A percentile compares a stretch with the other conserved stretches of the same genome.
phyloP scores from a whole-genome alignment of 441 rosid genomes.

The Jatropha podagrica region DNA sequence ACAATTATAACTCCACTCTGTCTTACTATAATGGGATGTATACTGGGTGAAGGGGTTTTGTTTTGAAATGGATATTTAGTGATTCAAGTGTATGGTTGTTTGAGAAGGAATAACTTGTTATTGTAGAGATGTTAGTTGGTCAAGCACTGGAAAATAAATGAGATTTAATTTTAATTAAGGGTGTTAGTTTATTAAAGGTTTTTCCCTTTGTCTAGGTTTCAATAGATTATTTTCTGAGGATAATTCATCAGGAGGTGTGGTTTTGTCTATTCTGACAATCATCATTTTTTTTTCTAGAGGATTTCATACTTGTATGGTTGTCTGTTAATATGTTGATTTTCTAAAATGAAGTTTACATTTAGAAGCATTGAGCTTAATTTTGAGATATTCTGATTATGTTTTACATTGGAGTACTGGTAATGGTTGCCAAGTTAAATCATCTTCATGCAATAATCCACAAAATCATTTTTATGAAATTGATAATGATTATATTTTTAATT shows the following conservation, averaged over 20 bases:
- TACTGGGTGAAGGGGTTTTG: not conserved
- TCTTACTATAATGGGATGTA: not conserved
- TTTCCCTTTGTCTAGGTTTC: not conserved
- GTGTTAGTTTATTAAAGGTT: not conserved
- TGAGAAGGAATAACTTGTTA: no score
- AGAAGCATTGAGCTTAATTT: not conserved
- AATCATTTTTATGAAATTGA: not conserved
- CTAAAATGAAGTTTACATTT: not conserved
- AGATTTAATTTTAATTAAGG: not conserved
- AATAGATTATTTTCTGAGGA: not conserved
- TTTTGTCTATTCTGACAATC: not conserved
- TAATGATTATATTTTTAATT: constrained; percentile 5
- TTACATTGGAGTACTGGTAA: not conserved
- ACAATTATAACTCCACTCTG: not conserved
- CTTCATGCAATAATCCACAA: not conserved
- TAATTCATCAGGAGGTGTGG: not conserved
- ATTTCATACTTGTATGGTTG: not conserved
- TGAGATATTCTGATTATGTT: not conserved
- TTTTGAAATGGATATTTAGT: not conserved
- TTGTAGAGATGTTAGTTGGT: not conserved
- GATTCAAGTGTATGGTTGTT: not conserved
- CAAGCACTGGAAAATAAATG: no score
- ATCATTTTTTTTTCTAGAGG: not conserved
- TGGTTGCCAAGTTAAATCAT: not conserved
- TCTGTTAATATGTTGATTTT: not conserved